Conservation (phyloP, 345 rosid genomes). For the Populus nigra region DNA sequence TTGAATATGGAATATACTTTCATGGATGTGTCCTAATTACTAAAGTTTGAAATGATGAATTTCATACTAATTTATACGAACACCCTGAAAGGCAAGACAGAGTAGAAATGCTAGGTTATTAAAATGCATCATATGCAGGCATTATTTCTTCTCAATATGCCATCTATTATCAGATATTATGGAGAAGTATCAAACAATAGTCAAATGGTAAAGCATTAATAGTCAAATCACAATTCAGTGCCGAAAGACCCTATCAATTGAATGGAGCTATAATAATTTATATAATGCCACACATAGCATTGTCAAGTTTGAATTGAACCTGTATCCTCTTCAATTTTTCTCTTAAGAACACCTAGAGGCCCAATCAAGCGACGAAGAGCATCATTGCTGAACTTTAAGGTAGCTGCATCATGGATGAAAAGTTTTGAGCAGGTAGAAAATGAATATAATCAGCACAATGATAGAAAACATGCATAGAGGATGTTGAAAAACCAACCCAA, state of each 20-base stretch:
- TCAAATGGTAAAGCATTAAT: not conserved
- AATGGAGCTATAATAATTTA: not conserved
- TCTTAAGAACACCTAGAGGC: conserved; percentile 75
- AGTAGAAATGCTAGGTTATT: not conserved
- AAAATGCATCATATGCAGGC: not conserved
- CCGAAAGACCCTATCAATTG: not conserved
- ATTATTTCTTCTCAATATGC: not conserved
- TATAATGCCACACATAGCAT: too few relatives aligned
- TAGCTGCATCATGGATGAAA: conserved; percentile 47
- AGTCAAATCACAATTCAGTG: not conserved
- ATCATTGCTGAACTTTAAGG: conserved; percentile 75
- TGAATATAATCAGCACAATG: not conserved
- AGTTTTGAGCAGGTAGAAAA: conserved; percentile 15
- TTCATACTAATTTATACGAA: not conserved
- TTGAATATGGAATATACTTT: not conserved
- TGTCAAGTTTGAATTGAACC: conserved; percentile 37
- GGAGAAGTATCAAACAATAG: not conserved
- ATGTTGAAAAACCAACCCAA: conserved; percentile 48
- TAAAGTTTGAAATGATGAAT: not conserved
- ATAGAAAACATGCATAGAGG: conserved; percentile 14
- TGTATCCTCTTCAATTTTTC: conserved; percentile 92
- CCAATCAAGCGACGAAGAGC: conserved; percentile 82
- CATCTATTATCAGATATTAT: not conserved
- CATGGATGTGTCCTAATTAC: not conserved
- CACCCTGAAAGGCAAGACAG: not conserved